Evolutionary conservation across 139 green algal genomes (phyloP), one percentile per base, ranked within the genome.

Genomic region (Limnomonas spitsbergensis): DNA sequence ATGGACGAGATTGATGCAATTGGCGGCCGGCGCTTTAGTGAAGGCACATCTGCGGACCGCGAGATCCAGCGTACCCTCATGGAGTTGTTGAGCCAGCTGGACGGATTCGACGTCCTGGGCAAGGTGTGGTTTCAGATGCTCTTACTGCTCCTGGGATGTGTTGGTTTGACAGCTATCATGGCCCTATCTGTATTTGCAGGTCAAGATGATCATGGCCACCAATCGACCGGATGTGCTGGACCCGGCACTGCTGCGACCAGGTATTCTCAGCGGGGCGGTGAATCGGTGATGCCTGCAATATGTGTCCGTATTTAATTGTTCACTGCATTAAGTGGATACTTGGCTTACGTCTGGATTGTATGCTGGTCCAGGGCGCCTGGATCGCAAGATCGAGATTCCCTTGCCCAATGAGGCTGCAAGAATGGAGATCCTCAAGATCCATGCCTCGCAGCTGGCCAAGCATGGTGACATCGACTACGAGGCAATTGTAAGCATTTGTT

Each of bases 1-100:
- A 98, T 99, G 96, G 96, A 99, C 68, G 94, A 98, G 85, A 79
- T 99, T 66, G 96, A 99, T 82, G 96, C 96, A 77, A 99, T 99
- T 81, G 96, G 96, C 7, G 96, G 96, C 4, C 85, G 93, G 54
- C 87, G 96, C 37, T 99, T 98, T 88, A 96, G 88, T 78, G 96
- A 99, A 84, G 95, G 96, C 75, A 99, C 96, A 68, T 93, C 80
- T 31, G 96, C 96, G 2, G 96, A 99, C 83, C 88, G 96, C 9
- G 96, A 99, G 86, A 98, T 99, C 83, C 96, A 99, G 88, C 92
- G 96, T 70, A 99, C 96, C 31, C 90, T 99, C 34, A 99, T 99
- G 96, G 96, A 99, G 91, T 90, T 99, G 80, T 93, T 99, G n/a
- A 93, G 89, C 72, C 94, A 98, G 85, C 89, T 99, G 56, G 96